Conservation (phyloP, 2,329 filamentous ascomycete species). For the Trichoderma cornu-damae region DNA sequence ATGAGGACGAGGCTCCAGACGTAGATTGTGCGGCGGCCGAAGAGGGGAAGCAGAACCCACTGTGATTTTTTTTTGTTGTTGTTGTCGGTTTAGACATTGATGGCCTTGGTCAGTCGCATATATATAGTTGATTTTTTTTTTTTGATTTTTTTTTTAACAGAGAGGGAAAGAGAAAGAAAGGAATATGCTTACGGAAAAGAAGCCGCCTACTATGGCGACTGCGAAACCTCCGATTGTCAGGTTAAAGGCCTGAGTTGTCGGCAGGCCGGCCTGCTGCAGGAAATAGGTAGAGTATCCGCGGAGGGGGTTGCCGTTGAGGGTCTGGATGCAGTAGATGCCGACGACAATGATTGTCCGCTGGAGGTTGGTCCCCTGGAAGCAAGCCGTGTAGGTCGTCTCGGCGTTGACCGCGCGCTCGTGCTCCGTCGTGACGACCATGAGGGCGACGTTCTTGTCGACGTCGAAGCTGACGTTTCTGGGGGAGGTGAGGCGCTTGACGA, state of each 20-base stretch:
- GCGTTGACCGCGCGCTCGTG: conserved; percentile 32
- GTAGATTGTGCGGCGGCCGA: conserved; percentile 43
- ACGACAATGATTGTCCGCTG: conserved; percentile 48
- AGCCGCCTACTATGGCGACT: conserved; percentile 39
- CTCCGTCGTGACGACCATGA: conserved; percentile 41
- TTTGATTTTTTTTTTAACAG: too few relatives aligned
- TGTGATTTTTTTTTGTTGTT: not conserved
- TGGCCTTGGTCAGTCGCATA: not conserved
- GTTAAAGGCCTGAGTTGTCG: conserved; percentile 25
- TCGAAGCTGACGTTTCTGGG: conserved; percentile 19
- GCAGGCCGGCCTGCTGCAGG: conserved; percentile 31
- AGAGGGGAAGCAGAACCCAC: conserved; percentile 40
- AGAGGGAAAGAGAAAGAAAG: too few relatives aligned
- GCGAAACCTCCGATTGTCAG: conserved; percentile 32
- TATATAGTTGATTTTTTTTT: not conserved
- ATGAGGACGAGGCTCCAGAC: conserved; percentile 40
- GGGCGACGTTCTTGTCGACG: conserved; percentile 31
- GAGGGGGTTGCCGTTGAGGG: conserved; percentile 25
- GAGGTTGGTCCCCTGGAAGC: conserved; percentile 41
- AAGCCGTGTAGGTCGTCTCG: conserved; percentile 39
- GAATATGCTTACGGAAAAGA: conserved; percentile 28
- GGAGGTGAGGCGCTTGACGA: conserved; percentile 28
- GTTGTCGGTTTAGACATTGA: too few relatives aligned
- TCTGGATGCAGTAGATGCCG: conserved; percentile 28
- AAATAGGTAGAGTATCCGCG: conserved; percentile 29